Conservation (phyloP, 768 basidiomycete genomes). For the Lactarius akahatsu region DNA sequence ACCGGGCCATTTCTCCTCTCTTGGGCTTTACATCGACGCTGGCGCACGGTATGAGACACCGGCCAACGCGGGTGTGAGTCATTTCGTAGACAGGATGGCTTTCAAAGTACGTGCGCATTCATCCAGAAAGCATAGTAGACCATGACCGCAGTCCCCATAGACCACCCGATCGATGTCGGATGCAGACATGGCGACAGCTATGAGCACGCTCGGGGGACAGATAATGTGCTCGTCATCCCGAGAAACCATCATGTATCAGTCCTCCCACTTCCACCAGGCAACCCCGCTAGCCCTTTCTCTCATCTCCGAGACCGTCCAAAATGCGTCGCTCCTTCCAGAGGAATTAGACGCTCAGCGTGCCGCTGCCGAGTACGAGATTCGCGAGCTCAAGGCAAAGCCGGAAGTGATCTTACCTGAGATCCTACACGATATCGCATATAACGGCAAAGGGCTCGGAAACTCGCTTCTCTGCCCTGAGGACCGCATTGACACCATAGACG, state of each 20-base stretch:
- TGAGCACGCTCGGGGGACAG: conserved; percentile 86
- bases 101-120: conserved; percentile 69
- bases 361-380: conserved; percentile 86
- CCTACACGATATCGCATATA: conserved; percentile 84
- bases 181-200: conserved; percentile 75
- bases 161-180: conserved; percentile 69
- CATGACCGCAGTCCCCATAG: conserved; percentile 41
- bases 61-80: conserved; percentile 74
- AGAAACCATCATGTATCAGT: conserved; percentile 98
- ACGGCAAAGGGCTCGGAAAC: conserved; percentile 79
- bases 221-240: conserved; percentile 88
- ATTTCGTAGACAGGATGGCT: conserved; percentile 93
- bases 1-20: conserved; percentile 91
- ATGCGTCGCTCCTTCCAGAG: conserved; percentile 69
- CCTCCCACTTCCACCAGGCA: conserved; percentile 83
- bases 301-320: conserved; percentile 86
- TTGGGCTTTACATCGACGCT: conserved; percentile 92
- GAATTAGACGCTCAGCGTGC: conserved; percentile 84
- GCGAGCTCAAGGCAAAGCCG: conserved; percentile 84
- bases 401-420: conserved; percentile 93
- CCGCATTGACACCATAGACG: conserved; percentile 66
- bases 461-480: conserved; percentile 86
- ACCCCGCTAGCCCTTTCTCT: conserved; percentile 82
- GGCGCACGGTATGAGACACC: conserved; percentile 86
- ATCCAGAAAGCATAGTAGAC: conserved; percentile 5